Conservation (phyloP, 2,329 filamentous ascomycete species). For the Sphaerulina vaccinii region DNA sequence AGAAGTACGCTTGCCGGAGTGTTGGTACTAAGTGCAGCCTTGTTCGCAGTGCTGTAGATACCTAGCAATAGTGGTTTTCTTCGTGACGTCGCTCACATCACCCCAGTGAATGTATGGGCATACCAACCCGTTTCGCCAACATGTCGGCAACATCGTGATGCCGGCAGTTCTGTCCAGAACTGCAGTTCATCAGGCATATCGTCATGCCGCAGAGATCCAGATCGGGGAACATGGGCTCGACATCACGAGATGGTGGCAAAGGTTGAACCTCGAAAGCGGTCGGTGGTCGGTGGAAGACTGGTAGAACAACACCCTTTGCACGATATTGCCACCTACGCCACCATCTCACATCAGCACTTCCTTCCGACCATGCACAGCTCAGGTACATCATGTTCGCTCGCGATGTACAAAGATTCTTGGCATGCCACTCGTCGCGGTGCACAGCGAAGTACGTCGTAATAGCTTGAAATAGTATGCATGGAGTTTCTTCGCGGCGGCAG, state of each 20-base stretch:
- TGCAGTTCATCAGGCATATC: background rate
- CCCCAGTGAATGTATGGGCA: too few relatives aligned
- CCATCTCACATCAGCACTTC: background rate
- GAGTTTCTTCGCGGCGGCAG: too few relatives aligned
- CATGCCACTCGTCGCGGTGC: too few relatives aligned
- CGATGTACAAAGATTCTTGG: background rate
- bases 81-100: too few relatives aligned
- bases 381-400: background rate
- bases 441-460: too few relatives aligned
- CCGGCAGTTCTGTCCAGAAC: background rate
- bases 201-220: conserved; percentile 11
- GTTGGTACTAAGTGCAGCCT: too few relatives aligned
- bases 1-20: too few relatives aligned
- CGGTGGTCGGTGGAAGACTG: background rate
- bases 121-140: too few relatives aligned
- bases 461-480: too few relatives aligned
- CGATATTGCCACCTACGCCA: background rate
- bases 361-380: background rate
- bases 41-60: too few relatives aligned
- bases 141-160: background rate
- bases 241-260: conserved; percentile 1
- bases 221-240: conserved; percentile 2
- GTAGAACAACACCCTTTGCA: background rate
- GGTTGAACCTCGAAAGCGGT: background rate
- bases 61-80: too few relatives aligned